Evolutionary conservation across 2,329 filamentous ascomycete species (phyloP), one percentile per base, ranked within the genome.

Genomic region (Diaporthe ampelina): DNA sequence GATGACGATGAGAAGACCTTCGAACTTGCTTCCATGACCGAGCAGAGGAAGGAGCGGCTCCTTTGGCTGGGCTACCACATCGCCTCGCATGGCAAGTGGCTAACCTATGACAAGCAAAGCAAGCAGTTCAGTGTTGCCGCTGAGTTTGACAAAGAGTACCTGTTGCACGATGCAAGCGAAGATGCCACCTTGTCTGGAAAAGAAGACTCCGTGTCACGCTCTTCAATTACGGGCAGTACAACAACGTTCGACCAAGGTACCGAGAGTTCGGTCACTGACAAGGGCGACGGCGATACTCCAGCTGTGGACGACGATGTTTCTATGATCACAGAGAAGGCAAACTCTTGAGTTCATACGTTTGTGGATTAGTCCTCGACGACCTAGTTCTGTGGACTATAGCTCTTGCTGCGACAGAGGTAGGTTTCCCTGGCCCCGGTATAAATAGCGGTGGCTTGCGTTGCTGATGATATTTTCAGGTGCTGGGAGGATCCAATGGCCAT

Each of bases 1-100:
- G 91, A 94, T 35, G 92, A 94, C n/a, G 91, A 93, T 15, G 92
- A 94, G 75, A 88, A 91, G 56, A 88, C 88, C 21, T 88, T 94
- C 59, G 92, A 94, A 78, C 81, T 89, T 0, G 83, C 90, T 0
- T 92, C 89, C 0, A 91, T 92, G 80, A 85, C 85, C 0, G 86
- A 87, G 21, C 84, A 88, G n/a, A 85, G 92, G 8, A 87, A 86
- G 45, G 89, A 91, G 70, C 85, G 92, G 0, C 88, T 92, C 0
- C 79, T 94, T 0, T 92, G 89, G 84, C 81, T 93, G 0, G 91
- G 87, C 0, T 84, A 86, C 59, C 84, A 81, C 9, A 84, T 92
- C 6, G 85, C 88, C 0, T 77, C 78, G 2, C 71, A 77, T 0
- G 81, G 82, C 1, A 84, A 83, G 32, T 89, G 87, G 84, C 78